These are phyloP conservation scores for Spencermartinsiella ligniputridi DNA, from an alignment of 1,139 yeast genomes.

Conservation along the genomic window DNA sequence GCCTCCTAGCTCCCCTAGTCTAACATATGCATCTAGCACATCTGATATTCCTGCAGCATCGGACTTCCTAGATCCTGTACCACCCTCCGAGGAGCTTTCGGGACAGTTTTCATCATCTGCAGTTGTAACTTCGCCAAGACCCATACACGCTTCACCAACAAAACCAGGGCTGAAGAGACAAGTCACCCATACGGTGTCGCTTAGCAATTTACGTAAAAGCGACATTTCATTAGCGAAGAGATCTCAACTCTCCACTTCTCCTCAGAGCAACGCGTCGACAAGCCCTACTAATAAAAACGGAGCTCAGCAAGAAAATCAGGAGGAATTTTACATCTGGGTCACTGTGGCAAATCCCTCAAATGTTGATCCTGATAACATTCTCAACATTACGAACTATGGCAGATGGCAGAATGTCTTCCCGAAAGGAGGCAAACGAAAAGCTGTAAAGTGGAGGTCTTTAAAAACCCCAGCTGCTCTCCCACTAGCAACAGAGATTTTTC, in stretches of 20 bases:
- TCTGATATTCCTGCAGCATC: not conserved
- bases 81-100: not conserved
- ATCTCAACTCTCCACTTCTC: slow-evolving; percentile 4
- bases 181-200: not conserved
- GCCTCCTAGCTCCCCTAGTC: not conserved
- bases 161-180: not conserved
- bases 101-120: not conserved
- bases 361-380: slow-evolving; percentile 18
- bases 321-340: slow-evolving; percentile 28
- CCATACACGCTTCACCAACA: not conserved
- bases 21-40: not conserved
- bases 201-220: not conserved
- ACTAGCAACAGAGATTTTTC: slow-evolving; percentile 70
- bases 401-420: slow-evolving; percentile 93
- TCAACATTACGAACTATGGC: slow-evolving; percentile 40
- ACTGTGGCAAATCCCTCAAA: slow-evolving; percentile 30
- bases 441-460: slow-evolving; percentile 87
- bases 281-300: not conserved
- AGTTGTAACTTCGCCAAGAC: not conserved
- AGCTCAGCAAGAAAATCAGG: slow-evolving; percentile 7
- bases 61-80: not conserved
- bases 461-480: slow-evolving; percentile 94
- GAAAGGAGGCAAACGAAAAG: slow-evolving; percentile 53
- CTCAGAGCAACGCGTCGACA: slow-evolving; percentile 1
- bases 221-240: not conserved